Percentiles rank a stretch among this genome's conserved stretches.
These are phyloP conservation scores for Starmera stellimalicola DNA, from an alignment of 1,139 yeast genomes.

Conservation along the genomic window DNA sequence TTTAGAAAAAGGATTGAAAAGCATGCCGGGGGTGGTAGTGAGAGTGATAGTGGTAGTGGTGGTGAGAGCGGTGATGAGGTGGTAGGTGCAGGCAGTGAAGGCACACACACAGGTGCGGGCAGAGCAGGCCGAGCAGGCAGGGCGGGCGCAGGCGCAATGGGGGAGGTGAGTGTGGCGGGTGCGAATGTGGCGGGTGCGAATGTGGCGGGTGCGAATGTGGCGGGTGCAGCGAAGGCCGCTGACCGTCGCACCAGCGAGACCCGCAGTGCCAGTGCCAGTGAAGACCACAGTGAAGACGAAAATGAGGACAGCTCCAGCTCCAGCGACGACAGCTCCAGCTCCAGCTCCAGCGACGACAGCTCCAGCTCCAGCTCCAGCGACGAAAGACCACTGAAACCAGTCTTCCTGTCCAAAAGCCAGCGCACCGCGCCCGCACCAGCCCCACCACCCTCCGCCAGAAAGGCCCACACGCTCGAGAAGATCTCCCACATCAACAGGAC, in stretches of 20 bases:
- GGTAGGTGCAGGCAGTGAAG: constrained; percentile 2
- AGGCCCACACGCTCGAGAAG: neutral
- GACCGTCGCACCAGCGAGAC: too few species aligned
- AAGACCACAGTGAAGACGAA: constrained; percentile 6
- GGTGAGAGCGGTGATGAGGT: constrained; percentile 8
- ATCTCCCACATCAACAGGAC: too few species aligned
- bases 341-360: too few species aligned
- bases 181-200: neutral
- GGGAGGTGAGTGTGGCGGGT: neutral
- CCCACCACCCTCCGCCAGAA: constrained; percentile 3
- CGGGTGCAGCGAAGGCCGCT: constrained; percentile 1
- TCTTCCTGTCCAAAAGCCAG: constrained; percentile 13
- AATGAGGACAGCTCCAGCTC: too few species aligned
- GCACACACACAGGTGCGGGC: neutral
- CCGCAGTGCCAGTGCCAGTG: constrained; percentile 9
- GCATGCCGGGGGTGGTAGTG: constrained; percentile 9
- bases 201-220: neutral
- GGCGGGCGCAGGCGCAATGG: neutral
- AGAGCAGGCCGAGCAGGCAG: neutral
- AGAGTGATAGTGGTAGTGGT: constrained; percentile 4
- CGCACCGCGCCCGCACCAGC: constrained; percentile 2
- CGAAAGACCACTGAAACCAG: constrained; percentile 14
- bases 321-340: too few species aligned
- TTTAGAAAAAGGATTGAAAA: constrained; percentile 14
- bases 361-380: too few species aligned